These are phyloP conservation scores for Luzula sylvatica DNA, from an alignment of 176 grass and related monocot genomes.

Conservation along the genomic window DNA sequence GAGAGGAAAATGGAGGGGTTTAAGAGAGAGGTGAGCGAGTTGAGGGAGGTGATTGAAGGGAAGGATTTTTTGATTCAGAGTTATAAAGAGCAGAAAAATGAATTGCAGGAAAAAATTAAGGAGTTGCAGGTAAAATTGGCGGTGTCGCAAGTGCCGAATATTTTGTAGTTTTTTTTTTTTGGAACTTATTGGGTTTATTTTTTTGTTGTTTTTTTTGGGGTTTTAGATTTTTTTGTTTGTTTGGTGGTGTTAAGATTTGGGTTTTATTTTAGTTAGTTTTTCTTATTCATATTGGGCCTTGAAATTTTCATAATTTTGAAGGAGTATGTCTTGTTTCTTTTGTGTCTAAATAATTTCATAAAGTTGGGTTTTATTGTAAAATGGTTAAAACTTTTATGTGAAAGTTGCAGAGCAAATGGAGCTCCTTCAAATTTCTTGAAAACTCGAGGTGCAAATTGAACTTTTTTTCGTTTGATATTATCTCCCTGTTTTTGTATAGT, in stretches of 20 bases:
- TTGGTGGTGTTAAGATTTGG: background rate
- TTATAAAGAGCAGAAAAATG: conserved; percentile 90
- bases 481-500: too few relatives aligned
- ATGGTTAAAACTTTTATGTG: too few relatives aligned
- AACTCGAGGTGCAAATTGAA: too few relatives aligned
- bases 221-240: background rate
- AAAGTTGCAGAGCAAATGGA: too few relatives aligned
- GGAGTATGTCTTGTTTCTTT: background rate
- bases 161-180: conserved; percentile 41
- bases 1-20: conserved; percentile 73
- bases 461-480: too few relatives aligned
- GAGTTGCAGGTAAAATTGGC: conserved; percentile 74
- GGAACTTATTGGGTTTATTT: background rate
- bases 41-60: conserved; percentile 77
- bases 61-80: conserved; percentile 94
- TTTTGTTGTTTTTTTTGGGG: background rate
- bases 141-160: conserved; percentile 50
- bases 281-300: background rate
- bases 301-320: conserved; percentile 7
- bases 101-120: conserved; percentile 67
- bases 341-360: conserved; percentile 7
- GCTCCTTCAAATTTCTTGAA: too few relatives aligned
- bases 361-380: too few relatives aligned
- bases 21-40: conserved; percentile 52
- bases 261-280: background rate